These are phyloP conservation scores for Kentomonas sorsogonicus DNA, from an alignment of 208 protist species.

Conservation along the genomic window DNA sequence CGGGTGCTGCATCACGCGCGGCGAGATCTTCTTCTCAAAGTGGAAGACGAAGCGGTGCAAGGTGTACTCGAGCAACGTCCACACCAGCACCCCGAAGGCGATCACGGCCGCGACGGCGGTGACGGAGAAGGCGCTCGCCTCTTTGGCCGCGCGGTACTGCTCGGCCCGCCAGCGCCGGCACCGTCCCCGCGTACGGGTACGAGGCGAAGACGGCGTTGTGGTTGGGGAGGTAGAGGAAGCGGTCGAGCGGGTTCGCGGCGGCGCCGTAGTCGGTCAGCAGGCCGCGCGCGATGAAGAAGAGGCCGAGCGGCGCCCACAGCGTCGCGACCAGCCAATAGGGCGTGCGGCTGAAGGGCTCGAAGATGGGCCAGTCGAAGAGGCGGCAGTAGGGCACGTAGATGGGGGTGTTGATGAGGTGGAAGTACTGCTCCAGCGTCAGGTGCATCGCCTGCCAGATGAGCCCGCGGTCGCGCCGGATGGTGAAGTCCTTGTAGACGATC, in stretches of 20 bases:
- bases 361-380: constrained; percentile 31
- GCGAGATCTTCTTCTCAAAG: constrained; percentile 28
- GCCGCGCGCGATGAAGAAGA: constrained; percentile 33
- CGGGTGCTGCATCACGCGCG: constrained; percentile 24
- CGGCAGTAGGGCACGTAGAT: constrained; percentile 39
- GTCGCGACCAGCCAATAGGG: constrained; percentile 35
- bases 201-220: constrained; percentile 27
- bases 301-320: constrained; percentile 38
- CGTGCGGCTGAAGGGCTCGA: constrained; percentile 48
- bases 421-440: constrained; percentile 31
- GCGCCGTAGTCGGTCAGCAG: constrained; percentile 28
- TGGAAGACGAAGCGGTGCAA: constrained; percentile 48
- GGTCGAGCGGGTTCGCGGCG: constrained; percentile 23
- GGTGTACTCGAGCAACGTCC: constrained; percentile 39
- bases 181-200: constrained; percentile 18
- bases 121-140: constrained; percentile 21
- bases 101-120: constrained; percentile 22
- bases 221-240: constrained; percentile 43
- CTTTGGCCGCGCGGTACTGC: constrained; percentile 21
- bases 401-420: constrained; percentile 37
- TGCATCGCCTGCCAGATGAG: constrained; percentile 46
- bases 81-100: constrained; percentile 27
- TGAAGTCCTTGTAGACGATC: constrained; percentile 48
- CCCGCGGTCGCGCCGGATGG: constrained; percentile 28
- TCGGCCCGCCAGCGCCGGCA: constrained; percentile 17